phyloP scores from a whole-genome alignment of 2,329 filamentous ascomycete genomes.

The Decorospora gaudefroyi region DNA sequence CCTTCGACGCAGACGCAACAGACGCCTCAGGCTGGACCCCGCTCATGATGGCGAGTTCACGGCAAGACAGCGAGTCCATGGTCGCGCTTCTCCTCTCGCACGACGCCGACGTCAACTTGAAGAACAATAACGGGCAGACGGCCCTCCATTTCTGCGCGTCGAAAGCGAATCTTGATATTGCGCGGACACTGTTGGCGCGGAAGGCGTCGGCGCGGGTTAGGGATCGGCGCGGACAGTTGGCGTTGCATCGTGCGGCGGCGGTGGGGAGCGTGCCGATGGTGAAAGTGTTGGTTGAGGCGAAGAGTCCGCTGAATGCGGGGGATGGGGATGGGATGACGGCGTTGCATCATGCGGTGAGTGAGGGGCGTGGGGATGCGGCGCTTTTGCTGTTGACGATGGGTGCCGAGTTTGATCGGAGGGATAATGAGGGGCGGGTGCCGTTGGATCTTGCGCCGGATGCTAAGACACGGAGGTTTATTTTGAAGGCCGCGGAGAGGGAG shows the following conservation, averaged over 20 bases:
- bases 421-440: constrained; percentile 69
- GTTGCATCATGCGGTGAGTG: constrained; percentile 81
- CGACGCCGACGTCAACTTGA: constrained; percentile 73
- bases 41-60: constrained; percentile 78
- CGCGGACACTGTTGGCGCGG: constrained; percentile 73
- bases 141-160: constrained; percentile 90
- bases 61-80: constrained; percentile 71
- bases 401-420: constrained; percentile 78
- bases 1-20: constrained; percentile 83
- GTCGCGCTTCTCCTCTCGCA: constrained; percentile 69
- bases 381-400: constrained; percentile 81
- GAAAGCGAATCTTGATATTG: constrained; percentile 83
- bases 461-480: constrained; percentile 79
- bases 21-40: constrained; percentile 83
- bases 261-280: constrained; percentile 88
- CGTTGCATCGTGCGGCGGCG: constrained; percentile 89
- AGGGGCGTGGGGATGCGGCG: constrained; percentile 79
- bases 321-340: constrained; percentile 85
- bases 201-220: constrained; percentile 79
- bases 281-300: constrained; percentile 74
- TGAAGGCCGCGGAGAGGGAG: constrained; percentile 79
- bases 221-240: constrained; percentile 85
- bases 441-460: constrained; percentile 84
- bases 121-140: constrained; percentile 74
- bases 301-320: constrained; percentile 80